A percentile compares a stretch with the other conserved stretches of the same genome.
phyloP scores from a whole-genome alignment of 2,329 filamentous ascomycete genomes.

The Venturia aucupariae region DNA sequence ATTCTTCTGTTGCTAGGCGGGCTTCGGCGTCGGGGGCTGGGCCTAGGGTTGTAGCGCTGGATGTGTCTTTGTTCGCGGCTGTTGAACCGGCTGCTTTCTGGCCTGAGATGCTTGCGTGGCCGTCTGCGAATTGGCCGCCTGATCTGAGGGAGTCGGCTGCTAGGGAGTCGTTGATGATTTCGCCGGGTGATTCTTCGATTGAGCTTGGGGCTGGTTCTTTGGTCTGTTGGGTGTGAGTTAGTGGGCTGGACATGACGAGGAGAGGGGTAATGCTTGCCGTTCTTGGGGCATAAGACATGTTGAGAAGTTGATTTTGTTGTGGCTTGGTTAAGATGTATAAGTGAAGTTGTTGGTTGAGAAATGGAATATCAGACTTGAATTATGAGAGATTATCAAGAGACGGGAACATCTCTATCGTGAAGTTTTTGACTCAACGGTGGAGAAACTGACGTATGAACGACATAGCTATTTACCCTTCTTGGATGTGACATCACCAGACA shows the following conservation, averaged over 20 bases:
- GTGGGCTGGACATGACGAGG: neutral
- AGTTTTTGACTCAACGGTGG: neutral
- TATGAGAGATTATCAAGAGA: neutral
- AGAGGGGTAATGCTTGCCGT: neutral
- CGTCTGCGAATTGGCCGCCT: slow-evolving; percentile 56
- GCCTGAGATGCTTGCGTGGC: slow-evolving; percentile 39
- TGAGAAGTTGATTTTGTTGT: neutral
- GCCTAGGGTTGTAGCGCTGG: slow-evolving; percentile 41
- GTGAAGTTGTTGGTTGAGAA: neutral
- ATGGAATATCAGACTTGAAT: neutral
- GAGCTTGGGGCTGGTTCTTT: slow-evolving; percentile 40
- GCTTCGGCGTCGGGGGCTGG: slow-evolving; percentile 38
- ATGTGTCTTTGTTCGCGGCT: slow-evolving; percentile 47
- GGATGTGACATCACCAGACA: neutral
- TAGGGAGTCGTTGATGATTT: slow-evolving; percentile 59
- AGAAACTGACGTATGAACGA: neutral
- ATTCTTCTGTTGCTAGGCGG: slow-evolving; percentile 34
- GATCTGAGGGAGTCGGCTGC: slow-evolving; percentile 59
- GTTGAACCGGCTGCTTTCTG: slow-evolving; percentile 46
- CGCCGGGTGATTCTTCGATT: slow-evolving; percentile 53
- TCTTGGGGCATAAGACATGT: slow-evolving; percentile 9
- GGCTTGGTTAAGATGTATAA: neutral
- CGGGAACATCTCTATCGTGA: neutral
- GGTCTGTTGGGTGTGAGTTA: slow-evolving; percentile 26
- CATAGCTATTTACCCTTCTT: neutral